phyloP scores from a whole-genome alignment of 768 basidiomycete species.

The Filobasidium floriforme region DNA sequence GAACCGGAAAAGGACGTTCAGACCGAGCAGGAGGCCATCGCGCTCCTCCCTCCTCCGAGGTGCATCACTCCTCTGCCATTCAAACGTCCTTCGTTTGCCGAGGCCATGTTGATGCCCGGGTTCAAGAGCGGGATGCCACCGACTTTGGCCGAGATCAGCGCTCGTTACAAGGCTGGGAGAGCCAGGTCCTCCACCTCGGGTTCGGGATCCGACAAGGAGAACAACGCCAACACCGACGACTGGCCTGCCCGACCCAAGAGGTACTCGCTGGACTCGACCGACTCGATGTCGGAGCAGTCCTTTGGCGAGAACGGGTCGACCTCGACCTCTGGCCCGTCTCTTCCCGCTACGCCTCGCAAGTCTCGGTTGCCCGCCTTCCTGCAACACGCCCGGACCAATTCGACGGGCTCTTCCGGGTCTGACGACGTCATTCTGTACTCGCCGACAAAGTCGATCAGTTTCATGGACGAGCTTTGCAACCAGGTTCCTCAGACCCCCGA shows the following conservation, averaged over 20 bases:
- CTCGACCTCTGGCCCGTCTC: neutral
- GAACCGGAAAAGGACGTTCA: neutral
- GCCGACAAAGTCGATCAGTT: neutral
- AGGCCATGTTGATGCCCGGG: neutral
- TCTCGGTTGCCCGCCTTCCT: conserved; percentile 9
- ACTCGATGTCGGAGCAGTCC: neutral
- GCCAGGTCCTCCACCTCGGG: neutral
- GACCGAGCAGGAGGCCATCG: neutral
- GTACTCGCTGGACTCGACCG: conserved; percentile 1
- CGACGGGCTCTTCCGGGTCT: neutral
- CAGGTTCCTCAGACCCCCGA: neutral
- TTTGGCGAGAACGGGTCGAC: neutral
- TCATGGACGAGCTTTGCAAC: neutral
- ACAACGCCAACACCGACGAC: neutral
- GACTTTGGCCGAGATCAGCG: conserved; percentile 3
- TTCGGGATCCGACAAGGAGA: neutral
- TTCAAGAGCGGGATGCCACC: neutral
- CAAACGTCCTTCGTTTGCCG: conserved; percentile 12
- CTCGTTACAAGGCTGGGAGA: conserved; percentile 3
- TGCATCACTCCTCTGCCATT: conserved; percentile 6
- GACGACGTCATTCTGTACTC: conserved; percentile 4
- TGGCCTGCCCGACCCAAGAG: neutral
- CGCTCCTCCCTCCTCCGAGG: conserved; percentile 8
- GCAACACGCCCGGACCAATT: neutral
- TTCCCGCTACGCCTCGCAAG: neutral